Percentiles rank a stretch among this genome's conserved stretches.
Conservation (phyloP, 2,329 filamentous ascomycete genomes). For the Penicillium sp. region DNA sequence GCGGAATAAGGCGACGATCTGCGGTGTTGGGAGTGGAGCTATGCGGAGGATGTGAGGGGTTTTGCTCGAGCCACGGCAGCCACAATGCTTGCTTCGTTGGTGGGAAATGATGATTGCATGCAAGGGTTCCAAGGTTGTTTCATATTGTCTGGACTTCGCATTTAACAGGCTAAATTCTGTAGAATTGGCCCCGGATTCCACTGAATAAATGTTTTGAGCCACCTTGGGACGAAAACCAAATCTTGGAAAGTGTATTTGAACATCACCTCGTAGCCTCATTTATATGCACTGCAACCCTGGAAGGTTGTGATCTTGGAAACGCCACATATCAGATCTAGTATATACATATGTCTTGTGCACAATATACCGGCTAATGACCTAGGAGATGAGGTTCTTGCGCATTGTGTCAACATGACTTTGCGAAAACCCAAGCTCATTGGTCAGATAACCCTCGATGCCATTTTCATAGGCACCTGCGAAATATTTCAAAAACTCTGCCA, state of each 20-base stretch:
- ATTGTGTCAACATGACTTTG: constrained; percentile 22
- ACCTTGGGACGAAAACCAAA: neutral
- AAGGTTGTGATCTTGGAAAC: neutral
- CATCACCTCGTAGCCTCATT: constrained; percentile 1
- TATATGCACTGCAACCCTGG: neutral
- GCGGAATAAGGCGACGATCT: constrained; percentile 17
- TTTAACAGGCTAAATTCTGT: neutral
- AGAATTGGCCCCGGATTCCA: constrained; percentile 2
- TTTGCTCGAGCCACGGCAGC: neutral
- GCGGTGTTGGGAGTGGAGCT: constrained; percentile 14
- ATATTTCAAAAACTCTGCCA: constrained; percentile 27
- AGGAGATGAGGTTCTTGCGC: constrained; percentile 19
- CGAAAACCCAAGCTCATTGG: constrained; percentile 23
- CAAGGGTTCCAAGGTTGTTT: too few relatives aligned
- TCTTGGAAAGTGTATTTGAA: neutral
- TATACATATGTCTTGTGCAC: neutral
- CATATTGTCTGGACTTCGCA: too few relatives aligned
- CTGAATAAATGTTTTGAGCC: neutral
- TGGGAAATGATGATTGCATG: neutral
- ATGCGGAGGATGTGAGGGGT: constrained; percentile 6
- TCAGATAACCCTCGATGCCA: constrained; percentile 26
- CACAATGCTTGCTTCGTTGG: neutral
- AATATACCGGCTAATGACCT: neutral
- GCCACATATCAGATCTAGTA: neutral
- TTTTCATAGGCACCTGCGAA: constrained; percentile 24